A percentile compares a stretch with the other conserved stretches of the same genome.
phyloP scores from a whole-genome alignment of 192 early-diverging fungal genomes.

The Obelidium mucronatum region DNA sequence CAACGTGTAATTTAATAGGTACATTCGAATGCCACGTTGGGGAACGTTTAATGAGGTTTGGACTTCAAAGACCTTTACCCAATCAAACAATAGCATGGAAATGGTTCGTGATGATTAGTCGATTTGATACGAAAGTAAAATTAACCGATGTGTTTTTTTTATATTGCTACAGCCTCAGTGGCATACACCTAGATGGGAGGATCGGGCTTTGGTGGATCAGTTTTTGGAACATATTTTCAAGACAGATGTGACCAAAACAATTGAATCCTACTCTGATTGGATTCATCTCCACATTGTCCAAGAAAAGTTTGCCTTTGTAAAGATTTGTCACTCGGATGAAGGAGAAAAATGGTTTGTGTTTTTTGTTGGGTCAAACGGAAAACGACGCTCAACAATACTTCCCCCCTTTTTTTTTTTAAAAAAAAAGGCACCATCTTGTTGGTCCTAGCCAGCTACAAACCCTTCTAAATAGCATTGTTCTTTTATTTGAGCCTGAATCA shows the following conservation, averaged over 20 bases:
- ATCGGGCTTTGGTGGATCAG: not conserved
- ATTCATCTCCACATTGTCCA: not conserved
- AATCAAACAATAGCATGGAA: not conserved
- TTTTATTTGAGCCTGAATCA: not conserved
- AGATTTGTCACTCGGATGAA: conserved; percentile 5
- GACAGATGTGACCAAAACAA: conserved; percentile 1
- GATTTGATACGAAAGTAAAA: not conserved
- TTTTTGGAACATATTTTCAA: conserved; percentile 13
- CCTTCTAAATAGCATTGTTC: not conserved
- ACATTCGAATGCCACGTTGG: not conserved
- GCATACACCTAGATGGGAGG: not conserved
- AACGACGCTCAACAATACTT: no score
- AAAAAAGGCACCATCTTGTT: conserved; percentile 8
- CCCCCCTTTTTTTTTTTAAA: not conserved
- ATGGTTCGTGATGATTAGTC: not conserved
- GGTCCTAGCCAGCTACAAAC: not conserved
- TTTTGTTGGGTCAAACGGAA: not conserved
- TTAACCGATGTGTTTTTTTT: not conserved
- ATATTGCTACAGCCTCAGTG: no score
- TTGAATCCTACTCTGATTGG: not conserved
- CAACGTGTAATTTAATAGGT: not conserved
- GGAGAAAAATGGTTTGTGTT: conserved; percentile 4
- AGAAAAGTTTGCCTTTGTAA: conserved; percentile 2
- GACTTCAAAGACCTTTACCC: not conserved
- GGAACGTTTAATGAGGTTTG: not conserved